Percentiles rank a stretch among this genome's conserved stretches.
Conservation (phyloP, 768 basidiomycete species). For the Psilocybe azurescens region DNA sequence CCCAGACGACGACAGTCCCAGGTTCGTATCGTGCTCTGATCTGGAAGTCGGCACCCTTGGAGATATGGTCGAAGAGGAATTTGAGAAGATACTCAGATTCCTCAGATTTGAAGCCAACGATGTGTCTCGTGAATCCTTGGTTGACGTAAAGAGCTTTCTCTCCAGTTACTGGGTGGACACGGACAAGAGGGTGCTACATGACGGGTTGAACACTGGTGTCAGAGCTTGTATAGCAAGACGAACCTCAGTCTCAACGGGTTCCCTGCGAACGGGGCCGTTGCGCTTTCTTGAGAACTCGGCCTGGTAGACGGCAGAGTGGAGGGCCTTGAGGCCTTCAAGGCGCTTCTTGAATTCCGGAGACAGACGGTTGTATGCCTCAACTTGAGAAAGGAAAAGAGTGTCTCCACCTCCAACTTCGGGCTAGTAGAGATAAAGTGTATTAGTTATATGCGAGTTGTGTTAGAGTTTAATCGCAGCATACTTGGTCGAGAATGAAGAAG, state of each 20-base stretch:
- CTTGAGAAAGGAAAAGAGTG: conserved; percentile 61
- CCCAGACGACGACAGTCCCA: conserved; percentile 64
- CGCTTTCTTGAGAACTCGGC: conserved; percentile 48
- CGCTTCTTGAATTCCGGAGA: conserved; percentile 61
- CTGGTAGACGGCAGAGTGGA: conserved; percentile 61
- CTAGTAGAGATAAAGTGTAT: conserved; percentile 12
- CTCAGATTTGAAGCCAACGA: conserved; percentile 59
- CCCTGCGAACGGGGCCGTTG: conserved; percentile 53
- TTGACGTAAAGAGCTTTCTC: conserved; percentile 67
- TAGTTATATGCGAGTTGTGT: background rate
- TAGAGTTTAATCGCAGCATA: conserved; percentile 6
- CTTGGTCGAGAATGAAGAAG: conserved; percentile 60
- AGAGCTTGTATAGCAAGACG: background rate
- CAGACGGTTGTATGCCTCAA: conserved; percentile 64
- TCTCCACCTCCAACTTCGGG: conserved; percentile 51
- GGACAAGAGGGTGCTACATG: conserved; percentile 55
- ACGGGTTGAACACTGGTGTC: no score
- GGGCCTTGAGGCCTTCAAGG: conserved; percentile 59
- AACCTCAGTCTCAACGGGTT: conserved; percentile 44
- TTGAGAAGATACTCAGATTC: conserved; percentile 60
- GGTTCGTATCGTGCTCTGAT: conserved; percentile 54
- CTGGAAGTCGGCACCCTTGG: conserved; percentile 56
- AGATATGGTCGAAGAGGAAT: conserved; percentile 58
- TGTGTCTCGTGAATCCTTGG: conserved; percentile 56
- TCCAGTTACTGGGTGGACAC: conserved; percentile 65